Percentiles rank a stretch among this genome's conserved stretches.
Conservation (phyloP, 2,329 filamentous ascomycete species). For the Daldinia sp. region DNA sequence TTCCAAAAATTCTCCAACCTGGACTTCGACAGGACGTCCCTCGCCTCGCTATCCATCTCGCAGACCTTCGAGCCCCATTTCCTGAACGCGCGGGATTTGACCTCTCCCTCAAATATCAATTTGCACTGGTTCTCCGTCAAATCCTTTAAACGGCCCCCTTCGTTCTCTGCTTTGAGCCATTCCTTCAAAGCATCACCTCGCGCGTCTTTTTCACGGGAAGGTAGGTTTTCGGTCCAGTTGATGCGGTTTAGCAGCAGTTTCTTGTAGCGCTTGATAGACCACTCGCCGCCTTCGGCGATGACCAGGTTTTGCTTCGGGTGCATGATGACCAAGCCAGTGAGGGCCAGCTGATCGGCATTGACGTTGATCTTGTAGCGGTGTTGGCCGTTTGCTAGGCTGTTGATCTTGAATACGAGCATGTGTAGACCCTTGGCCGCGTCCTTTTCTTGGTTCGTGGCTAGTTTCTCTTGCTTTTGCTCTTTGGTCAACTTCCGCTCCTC, state of each 20-base stretch:
- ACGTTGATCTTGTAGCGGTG: slow-evolving; percentile 92
- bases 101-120: slow-evolving; percentile 90
- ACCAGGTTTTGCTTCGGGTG: slow-evolving; percentile 89
- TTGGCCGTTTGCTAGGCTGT: slow-evolving; percentile 88
- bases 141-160: slow-evolving; percentile 80
- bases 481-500: slow-evolving; percentile 87
- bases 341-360: slow-evolving; percentile 87
- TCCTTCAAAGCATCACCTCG: slow-evolving; percentile 67
- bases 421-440: slow-evolving; percentile 88
- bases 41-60: slow-evolving; percentile 89
- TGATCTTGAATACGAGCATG: slow-evolving; percentile 87
- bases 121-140: slow-evolving; percentile 82
- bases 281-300: slow-evolving; percentile 88
- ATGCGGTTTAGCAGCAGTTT: slow-evolving; percentile 95
- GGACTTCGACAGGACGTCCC: slow-evolving; percentile 77
- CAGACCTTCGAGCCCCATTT: slow-evolving; percentile 92
- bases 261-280: slow-evolving; percentile 84
- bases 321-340: slow-evolving; percentile 92
- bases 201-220: slow-evolving; percentile 68
- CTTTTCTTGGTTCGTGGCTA: slow-evolving; percentile 81
- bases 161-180: slow-evolving; percentile 83
- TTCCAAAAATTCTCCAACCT: slow-evolving; percentile 98
- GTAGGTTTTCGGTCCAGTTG: slow-evolving; percentile 90
- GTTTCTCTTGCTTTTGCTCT: slow-evolving; percentile 85
- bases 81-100: slow-evolving; percentile 80